Conservation (phyloP, 371 early-diverging fungal species). For the Rhizopus delemar region DNA sequence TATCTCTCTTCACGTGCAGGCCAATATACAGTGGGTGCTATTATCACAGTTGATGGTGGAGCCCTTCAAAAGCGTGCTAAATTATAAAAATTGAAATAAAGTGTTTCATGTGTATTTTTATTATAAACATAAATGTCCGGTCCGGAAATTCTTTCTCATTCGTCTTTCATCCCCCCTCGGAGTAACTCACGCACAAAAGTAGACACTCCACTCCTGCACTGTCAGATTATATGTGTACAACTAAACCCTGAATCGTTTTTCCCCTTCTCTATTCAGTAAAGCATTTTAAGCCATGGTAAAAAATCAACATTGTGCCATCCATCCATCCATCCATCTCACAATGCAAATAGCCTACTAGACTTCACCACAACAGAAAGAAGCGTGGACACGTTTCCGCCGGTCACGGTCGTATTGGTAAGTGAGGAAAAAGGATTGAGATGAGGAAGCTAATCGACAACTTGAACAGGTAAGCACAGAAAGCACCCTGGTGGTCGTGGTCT, state of each 20-base stretch:
- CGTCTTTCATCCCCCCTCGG: neutral
- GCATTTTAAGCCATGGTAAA: slow-evolving; percentile 41
- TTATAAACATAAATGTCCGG: neutral
- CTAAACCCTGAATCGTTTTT: neutral
- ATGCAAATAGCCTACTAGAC: slow-evolving; percentile 75
- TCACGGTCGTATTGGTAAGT: slow-evolving; percentile 93
- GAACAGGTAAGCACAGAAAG: slow-evolving; percentile 99
- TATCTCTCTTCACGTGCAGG: slow-evolving; percentile 75
- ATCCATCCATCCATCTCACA: slow-evolving; percentile 10
- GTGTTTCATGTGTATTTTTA: neutral
- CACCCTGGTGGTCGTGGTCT: slow-evolving; percentile 99
- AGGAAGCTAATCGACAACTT: too few species aligned
- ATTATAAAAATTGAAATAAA: slow-evolving; percentile 1
- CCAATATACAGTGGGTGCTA: slow-evolving; percentile 76
- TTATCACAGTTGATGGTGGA: slow-evolving; percentile 85
- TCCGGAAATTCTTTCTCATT: neutral
- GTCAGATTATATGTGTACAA: neutral
- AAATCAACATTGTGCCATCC: neutral
- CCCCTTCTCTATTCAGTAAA: slow-evolving; percentile 27
- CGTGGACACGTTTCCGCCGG: slow-evolving; percentile 93
- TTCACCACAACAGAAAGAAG: slow-evolving; percentile 85
- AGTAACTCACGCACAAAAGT: too few species aligned
- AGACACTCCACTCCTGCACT: too few species aligned
- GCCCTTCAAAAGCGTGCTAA: slow-evolving; percentile 21
- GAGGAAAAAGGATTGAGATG: too few species aligned